These are phyloP conservation scores for Volvox africanus DNA, from an alignment of 139 green algal species.

Conservation along the genomic window DNA sequence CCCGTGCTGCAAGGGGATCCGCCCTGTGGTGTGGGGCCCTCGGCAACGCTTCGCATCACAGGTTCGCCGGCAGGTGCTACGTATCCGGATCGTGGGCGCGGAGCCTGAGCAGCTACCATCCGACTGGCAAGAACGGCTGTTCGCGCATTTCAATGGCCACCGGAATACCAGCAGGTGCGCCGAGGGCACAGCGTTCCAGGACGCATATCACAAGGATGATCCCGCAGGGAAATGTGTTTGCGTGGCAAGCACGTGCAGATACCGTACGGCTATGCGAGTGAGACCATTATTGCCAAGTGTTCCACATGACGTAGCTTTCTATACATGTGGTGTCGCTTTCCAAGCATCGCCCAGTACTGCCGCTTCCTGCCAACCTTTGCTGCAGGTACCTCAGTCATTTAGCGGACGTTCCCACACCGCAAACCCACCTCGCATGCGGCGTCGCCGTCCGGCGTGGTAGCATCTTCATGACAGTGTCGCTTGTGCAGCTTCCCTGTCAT, in stretches of 20 bases:
- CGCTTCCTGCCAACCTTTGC: too few relatives aligned
- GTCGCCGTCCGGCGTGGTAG: slow-evolving; percentile 28
- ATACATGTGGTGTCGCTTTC: too few relatives aligned
- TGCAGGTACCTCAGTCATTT: too few relatives aligned
- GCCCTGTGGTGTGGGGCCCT: not conserved
- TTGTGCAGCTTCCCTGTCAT: not conserved
- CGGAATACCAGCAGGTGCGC: not conserved
- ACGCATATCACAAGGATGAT: too few relatives aligned
- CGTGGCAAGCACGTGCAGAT: too few relatives aligned
- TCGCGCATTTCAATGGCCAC: not conserved
- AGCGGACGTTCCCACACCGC: too few relatives aligned
- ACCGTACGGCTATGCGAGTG: too few relatives aligned
- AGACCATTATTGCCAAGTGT: too few relatives aligned
- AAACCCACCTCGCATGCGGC: not conserved
- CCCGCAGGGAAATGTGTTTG: too few relatives aligned
- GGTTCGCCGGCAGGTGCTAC: not conserved
- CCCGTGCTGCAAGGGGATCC: not conserved
- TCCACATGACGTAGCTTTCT: too few relatives aligned
- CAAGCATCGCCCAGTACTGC: too few relatives aligned
- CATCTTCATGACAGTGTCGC: slow-evolving; percentile 32
- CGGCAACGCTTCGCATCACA: not conserved
- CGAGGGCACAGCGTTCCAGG: too few relatives aligned
- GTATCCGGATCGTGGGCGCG: not conserved
- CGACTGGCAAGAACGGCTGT: slow-evolving; percentile 11
- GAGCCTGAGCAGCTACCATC: not conserved